phyloP scores from a whole-genome alignment of 208 protist species.

The Wallacemonas sp. region DNA sequence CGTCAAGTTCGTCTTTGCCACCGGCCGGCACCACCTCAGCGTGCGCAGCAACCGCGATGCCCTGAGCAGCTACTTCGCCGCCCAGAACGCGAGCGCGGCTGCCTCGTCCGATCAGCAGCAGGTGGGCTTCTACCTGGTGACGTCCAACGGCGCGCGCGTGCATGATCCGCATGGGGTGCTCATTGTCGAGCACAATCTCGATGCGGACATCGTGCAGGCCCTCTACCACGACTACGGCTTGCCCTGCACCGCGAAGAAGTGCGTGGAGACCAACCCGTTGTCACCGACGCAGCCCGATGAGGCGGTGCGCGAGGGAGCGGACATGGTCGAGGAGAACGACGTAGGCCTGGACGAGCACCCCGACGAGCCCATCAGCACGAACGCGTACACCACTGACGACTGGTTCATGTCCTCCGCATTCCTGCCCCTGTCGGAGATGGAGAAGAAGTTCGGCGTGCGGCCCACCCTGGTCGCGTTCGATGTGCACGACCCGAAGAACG shows the following conservation, averaged over 20 bases:
- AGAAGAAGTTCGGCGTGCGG: conserved; percentile 59
- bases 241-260: conserved; percentile 33
- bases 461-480: conserved; percentile 48
- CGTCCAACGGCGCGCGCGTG: conserved; percentile 70
- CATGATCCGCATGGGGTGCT: conserved; percentile 49
- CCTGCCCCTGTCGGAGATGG: conserved; percentile 36
- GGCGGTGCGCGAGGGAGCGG: background rate
- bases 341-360: conserved; percentile 26
- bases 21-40: conserved; percentile 48
- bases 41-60: conserved; percentile 22
- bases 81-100: conserved; percentile 1
- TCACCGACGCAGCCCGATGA: conserved; percentile 14
- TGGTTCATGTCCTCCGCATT: conserved; percentile 52
- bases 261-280: conserved; percentile 9
- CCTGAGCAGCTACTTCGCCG: conserved; percentile 32
- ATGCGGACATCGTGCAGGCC: conserved; percentile 40
- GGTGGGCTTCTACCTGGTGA: conserved; percentile 56
- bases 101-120: background rate
- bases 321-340: conserved; percentile 12
- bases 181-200: conserved; percentile 45
- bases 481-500: conserved; percentile 20
- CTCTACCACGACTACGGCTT: conserved; percentile 49
- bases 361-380: conserved; percentile 39
- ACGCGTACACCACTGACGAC: conserved; percentile 48
- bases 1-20: conserved; percentile 59